Percentiles rank a stretch among this genome's conserved stretches.
Evolutionary conservation across 345 rosid species (phyloP).

Genomic region (Eucalyptus tenuipes): DNA sequence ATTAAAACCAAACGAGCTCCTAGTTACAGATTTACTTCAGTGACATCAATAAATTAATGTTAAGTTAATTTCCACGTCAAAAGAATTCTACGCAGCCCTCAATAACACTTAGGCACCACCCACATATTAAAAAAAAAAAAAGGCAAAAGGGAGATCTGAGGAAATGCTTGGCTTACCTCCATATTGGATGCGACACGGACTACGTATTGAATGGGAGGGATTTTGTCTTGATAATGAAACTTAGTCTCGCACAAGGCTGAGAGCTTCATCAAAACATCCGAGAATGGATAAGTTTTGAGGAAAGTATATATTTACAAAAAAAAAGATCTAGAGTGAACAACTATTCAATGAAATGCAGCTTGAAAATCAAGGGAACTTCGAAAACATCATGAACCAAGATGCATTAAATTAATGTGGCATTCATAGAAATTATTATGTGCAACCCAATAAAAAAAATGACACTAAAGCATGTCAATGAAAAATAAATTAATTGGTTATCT

Average conservation of each 20-base stretch:
- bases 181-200: constrained; percentile 42
- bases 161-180: constrained; percentile 32
- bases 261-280: constrained; percentile 49
- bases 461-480: neutral
- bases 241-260: constrained; percentile 68
- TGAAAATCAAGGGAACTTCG: neutral
- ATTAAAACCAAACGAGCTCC: neutral
- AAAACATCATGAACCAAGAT: neutral
- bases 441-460: neutral
- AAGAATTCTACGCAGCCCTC: neutral
- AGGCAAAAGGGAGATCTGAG: neutral
- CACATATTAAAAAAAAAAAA: neutral
- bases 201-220: constrained; percentile 45
- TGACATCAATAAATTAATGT: neutral
- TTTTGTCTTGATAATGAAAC: constrained; percentile 84
- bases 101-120: neutral
- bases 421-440: neutral
- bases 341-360: neutral
- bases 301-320: neutral
- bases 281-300: constrained; percentile 1
- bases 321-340: neutral
- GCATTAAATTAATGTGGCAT: neutral
- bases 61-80: neutral
- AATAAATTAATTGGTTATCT: neutral
- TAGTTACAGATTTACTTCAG: neutral